Evolutionary conservation across 768 basidiomycete genomes (phyloP).

Genomic region (Podaxis mareebaensis): DNA sequence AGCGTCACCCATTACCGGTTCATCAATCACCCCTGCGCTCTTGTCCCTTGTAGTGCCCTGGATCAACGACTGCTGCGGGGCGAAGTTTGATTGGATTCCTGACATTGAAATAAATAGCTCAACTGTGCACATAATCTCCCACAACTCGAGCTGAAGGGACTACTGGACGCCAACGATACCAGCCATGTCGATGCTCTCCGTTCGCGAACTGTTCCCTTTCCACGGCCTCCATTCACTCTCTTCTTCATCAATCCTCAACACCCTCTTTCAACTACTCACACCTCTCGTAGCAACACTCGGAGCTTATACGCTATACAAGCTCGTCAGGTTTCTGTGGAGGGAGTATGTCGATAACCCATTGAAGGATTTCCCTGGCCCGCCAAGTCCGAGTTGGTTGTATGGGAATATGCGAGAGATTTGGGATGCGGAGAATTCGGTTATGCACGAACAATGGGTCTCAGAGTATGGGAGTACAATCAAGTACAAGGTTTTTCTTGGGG

Average conservation of each 20-base stretch:
- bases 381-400: conserved; percentile 42
- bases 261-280: conserved; percentile 19
- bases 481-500: conserved; percentile 47
- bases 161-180: neutral
- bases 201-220: neutral
- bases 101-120: too few relatives aligned
- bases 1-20: too few relatives aligned
- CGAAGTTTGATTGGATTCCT: too few relatives aligned
- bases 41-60: too few relatives aligned
- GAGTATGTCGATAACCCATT: conserved; percentile 42
- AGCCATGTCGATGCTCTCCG: neutral
- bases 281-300: conserved; percentile 24
- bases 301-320: conserved; percentile 32
- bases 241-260: neutral
- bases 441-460: conserved; percentile 43
- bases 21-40: too few relatives aligned
- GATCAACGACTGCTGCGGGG: too few relatives aligned
- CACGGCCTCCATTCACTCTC: neutral
- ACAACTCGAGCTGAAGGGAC: neutral
- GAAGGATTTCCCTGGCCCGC: conserved; percentile 50
- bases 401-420: conserved; percentile 50
- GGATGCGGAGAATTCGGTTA: conserved; percentile 34
- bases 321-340: conserved; percentile 29
- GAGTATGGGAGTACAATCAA: conserved; percentile 48
- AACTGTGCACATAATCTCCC: neutral